Percentiles rank a stretch among this genome's conserved stretches.
These are phyloP conservation scores for Aspergillus neoniger DNA, from an alignment of 2,329 filamentous ascomycete genomes.

Conservation along the genomic window DNA sequence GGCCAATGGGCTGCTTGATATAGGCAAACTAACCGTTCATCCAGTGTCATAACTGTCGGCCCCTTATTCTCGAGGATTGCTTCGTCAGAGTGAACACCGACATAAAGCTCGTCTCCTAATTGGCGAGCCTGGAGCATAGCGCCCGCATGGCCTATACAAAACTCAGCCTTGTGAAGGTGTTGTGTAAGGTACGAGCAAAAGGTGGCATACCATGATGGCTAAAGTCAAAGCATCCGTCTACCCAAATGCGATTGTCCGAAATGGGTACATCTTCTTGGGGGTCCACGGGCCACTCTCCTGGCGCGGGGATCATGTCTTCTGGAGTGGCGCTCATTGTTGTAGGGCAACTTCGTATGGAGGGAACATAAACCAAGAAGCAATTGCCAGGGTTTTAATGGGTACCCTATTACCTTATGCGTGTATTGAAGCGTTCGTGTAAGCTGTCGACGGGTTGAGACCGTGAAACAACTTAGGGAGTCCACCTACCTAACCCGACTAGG, in stretches of 20 bases:
- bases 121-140: conserved; percentile 95
- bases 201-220: conserved; percentile 76
- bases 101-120: conserved; percentile 82
- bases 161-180: conserved; percentile 8
- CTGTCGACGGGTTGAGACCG: neutral
- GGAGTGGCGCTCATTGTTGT: conserved; percentile 19
- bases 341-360: neutral
- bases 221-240: conserved; percentile 99
- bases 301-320: conserved; percentile 49
- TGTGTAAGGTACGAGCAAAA: neutral
- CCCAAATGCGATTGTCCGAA: conserved; percentile 80
- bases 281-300: conserved; percentile 65
- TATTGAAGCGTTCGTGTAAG: neutral
- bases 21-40: conserved; percentile 66
- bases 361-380: neutral
- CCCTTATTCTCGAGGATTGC: conserved; percentile 96
- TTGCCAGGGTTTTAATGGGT: too few relatives aligned
- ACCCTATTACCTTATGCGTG: neutral
- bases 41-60: conserved; percentile 92
- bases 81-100: conserved; percentile 94
- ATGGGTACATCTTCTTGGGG: conserved; percentile 62
- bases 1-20: neutral
- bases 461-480: neutral
- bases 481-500: neutral
- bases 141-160: conserved; percentile 80